Base-by-base conservation (phyloP, 2,329 filamentous ascomycete species). In the Fusarium pseudoanthophilum region DNA sequence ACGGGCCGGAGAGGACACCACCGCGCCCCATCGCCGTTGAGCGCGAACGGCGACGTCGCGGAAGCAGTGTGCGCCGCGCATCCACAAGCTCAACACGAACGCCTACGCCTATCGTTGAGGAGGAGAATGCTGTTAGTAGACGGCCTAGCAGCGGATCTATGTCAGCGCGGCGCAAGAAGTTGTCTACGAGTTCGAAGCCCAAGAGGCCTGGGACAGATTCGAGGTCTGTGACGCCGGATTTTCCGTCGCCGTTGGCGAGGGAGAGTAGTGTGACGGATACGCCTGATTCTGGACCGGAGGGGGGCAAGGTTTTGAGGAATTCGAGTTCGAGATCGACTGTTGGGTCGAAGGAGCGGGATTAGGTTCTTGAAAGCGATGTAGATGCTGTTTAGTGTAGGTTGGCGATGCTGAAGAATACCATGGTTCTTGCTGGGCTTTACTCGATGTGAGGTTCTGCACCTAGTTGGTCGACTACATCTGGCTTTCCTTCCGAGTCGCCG, bases 161-260 rank as follows among this genome's bases (percentile, higher is more conserved):
- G 6, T 85, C 86, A 7, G 87, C 88, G 26, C 84, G 86, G 60
- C 82, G 87, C 42, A 88, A 87, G 81, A 89, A 87, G 80, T 80
- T 84, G 48, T 79, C 84, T 15, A 83, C 85, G 10, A 79, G 80
- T 36, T 80, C 83, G 30, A 84, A 83, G 69, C 74, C 84, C 24
- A 86, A 84, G 76, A 82, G 87, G 39, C 79, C 85, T 0, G 82
- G 82, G 1, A 80, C 82, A 8, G 87, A 89, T 52, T 86, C 85
- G 8, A 80, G 88, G 57, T 89, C 87, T 9, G 83, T 87, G 6
- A 89, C 88, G 7, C 88, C 88, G 2, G 88, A 90, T 46, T 83
- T 84, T 24, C 82, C 87, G 9, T 89, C 88, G 7, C 88, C 87
- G 7, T 78, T 90, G 67, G 85, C 86, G 11, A 83, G 82, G 58